Conservation (phyloP, 768 basidiomycete species). For the Lactarius evosmus region DNA sequence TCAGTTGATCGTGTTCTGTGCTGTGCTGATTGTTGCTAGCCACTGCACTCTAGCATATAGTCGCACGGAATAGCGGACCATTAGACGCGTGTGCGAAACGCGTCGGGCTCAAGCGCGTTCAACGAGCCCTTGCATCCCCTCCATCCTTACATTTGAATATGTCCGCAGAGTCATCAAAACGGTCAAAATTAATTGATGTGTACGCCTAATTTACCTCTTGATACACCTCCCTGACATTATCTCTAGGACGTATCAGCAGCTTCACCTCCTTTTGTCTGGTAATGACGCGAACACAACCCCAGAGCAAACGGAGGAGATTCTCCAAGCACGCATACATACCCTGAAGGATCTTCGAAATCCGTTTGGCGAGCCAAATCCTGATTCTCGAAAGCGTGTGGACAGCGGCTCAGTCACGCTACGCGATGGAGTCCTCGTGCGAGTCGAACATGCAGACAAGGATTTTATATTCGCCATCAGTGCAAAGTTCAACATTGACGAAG, state of each 20-base stretch:
- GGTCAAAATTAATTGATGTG: conserved; percentile 73
- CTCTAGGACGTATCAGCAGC: conserved; percentile 59
- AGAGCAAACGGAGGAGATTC: conserved; percentile 57
- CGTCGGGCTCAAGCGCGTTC: conserved; percentile 10
- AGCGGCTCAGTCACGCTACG: conserved; percentile 64
- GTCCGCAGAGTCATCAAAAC: conserved; percentile 49
- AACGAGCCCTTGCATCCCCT: background rate
- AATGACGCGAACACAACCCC: conserved; percentile 54
- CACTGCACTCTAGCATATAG: background rate
- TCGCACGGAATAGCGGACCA: background rate
- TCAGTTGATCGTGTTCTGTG: background rate
- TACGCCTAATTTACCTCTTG: conserved; percentile 37
- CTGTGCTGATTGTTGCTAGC: conserved; percentile 3
- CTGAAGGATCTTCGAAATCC: conserved; percentile 58
- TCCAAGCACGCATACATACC: conserved; percentile 54
- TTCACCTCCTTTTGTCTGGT: conserved; percentile 58
- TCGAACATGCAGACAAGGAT: conserved; percentile 70
- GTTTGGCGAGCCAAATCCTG: conserved; percentile 65
- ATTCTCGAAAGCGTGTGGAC: conserved; percentile 64
- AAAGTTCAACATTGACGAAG: conserved; percentile 72
- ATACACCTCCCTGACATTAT: background rate
- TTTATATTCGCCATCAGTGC: conserved; percentile 68
- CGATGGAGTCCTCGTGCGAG: conserved; percentile 57
- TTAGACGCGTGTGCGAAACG: conserved; percentile 13
- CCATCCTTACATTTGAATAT: conserved; percentile 29